phyloP scores from a whole-genome alignment of 352 stramenopile species.

The Sclerospora graminicola region DNA sequence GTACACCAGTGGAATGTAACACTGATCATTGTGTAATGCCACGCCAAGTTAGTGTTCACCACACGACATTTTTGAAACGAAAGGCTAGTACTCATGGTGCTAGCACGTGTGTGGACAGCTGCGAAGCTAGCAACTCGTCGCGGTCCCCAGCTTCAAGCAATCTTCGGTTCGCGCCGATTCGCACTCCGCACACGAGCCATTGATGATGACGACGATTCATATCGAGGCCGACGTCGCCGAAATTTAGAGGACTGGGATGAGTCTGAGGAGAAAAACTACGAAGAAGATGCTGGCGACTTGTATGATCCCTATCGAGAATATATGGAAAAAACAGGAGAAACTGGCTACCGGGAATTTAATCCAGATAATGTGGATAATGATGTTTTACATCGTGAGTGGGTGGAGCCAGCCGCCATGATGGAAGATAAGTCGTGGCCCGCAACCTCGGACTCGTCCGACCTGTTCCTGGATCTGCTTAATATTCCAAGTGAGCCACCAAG shows the following conservation, averaged over 20 bases:
- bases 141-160: constrained; percentile 6
- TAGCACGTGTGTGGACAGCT: constrained; percentile 34
- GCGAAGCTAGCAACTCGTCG: constrained; percentile 20
- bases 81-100: constrained; percentile 22
- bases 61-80: neutral
- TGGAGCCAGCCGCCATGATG: constrained; percentile 75
- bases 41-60: too few species aligned
- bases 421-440: constrained; percentile 82
- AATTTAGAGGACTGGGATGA: constrained; percentile 13
- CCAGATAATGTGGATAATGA: constrained; percentile 48
- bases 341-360: constrained; percentile 75
- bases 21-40: too few species aligned
- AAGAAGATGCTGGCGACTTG: constrained; percentile 28
- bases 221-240: constrained; percentile 14
- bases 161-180: constrained; percentile 4
- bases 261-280: too few species aligned
- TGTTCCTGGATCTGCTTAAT: constrained; percentile 79
- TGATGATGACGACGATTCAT: constrained; percentile 19
- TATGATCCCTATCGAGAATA: constrained; percentile 82
- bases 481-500: constrained; percentile 40
- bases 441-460: constrained; percentile 54
- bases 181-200: constrained; percentile 8
- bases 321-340: constrained; percentile 58
- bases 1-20: too few species aligned
- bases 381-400: constrained; percentile 51